Percentiles rank a stretch among this genome's conserved stretches.
Conservation (phyloP, 352 stramenopile genomes). For the Phytophthora pinifolia region DNA sequence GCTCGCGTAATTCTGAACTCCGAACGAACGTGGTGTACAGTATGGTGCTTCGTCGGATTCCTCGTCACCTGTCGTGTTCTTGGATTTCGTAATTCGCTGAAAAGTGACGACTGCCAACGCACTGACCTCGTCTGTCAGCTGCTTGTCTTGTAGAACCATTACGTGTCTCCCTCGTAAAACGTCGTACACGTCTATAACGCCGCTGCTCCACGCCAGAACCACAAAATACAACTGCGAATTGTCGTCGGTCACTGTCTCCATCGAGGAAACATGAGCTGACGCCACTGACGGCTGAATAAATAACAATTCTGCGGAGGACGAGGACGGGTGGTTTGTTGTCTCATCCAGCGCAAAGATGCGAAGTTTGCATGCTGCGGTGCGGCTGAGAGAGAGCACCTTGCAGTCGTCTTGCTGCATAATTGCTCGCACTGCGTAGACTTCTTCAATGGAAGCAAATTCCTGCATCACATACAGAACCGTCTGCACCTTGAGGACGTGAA, state of each 20-base stretch:
- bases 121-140: slow-evolving; percentile 43
- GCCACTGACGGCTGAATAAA: slow-evolving; percentile 11
- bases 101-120: slow-evolving; percentile 25
- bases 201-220: slow-evolving; percentile 52
- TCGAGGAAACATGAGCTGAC: slow-evolving; percentile 11
- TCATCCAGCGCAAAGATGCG: slow-evolving; percentile 20
- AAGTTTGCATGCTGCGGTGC: slow-evolving; percentile 21
- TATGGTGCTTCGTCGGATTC: slow-evolving; percentile 5
- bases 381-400: slow-evolving; percentile 27
- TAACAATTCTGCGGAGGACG: slow-evolving; percentile 4
- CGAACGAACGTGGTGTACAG: slow-evolving; percentile 13
- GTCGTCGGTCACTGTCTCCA: slow-evolving; percentile 27
- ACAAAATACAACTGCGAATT: slow-evolving; percentile 23
- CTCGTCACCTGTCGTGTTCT: neutral
- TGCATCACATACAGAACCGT: slow-evolving; percentile 38
- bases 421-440: slow-evolving; percentile 22
- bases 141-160: slow-evolving; percentile 46
- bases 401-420: slow-evolving; percentile 8
- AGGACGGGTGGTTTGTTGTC: neutral
- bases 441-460: slow-evolving; percentile 21
- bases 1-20: neutral
- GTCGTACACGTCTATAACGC: slow-evolving; percentile 46
- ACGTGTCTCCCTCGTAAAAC: slow-evolving; percentile 22
- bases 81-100: slow-evolving; percentile 1
- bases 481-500: slow-evolving; percentile 75